Conservation (phyloP, 192 early-diverging fungal genomes). For the Gamsiella multidivaricata region DNA sequence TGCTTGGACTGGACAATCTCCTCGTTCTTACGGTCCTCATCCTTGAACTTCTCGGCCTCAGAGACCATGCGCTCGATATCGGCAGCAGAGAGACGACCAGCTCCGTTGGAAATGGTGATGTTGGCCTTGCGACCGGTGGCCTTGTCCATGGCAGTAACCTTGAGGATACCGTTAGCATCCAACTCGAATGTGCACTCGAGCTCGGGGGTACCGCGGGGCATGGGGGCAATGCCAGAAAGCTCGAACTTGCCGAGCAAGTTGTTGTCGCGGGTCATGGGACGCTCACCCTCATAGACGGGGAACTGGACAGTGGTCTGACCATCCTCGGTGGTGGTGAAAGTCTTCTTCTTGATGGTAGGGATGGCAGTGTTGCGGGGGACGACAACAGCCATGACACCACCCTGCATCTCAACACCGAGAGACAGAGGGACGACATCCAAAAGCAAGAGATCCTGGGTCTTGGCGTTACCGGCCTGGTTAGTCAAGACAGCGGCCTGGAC, state of each 20-base stretch:
- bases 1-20: constrained; percentile 83
- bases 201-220: constrained; percentile 83
- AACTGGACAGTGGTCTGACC: constrained; percentile 86
- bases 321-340: constrained; percentile 84
- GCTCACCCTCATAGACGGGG: constrained; percentile 88
- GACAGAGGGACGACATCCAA: constrained; percentile 86
- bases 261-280: constrained; percentile 89
- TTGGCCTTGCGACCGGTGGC: constrained; percentile 89
- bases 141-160: constrained; percentile 93
- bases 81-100: constrained; percentile 86
- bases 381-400: constrained; percentile 84
- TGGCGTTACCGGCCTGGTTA: constrained; percentile 66
- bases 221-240: constrained; percentile 80
- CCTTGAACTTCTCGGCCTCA: constrained; percentile 91
- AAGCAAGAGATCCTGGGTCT: constrained; percentile 75
- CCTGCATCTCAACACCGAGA: constrained; percentile 86
- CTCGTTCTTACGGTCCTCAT: constrained; percentile 79
- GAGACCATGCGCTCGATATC: constrained; percentile 95
- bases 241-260: constrained; percentile 88
- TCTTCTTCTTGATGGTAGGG: constrained; percentile 79
- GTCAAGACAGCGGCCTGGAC: constrained; percentile 88
- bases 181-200: constrained; percentile 87
- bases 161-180: constrained; percentile 89
- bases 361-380: constrained; percentile 85
- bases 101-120: constrained; percentile 96